Evolutionary conservation across 1,139 yeast genomes (phyloP).

Genomic region (Debaryomycetaceae sp.): DNA sequence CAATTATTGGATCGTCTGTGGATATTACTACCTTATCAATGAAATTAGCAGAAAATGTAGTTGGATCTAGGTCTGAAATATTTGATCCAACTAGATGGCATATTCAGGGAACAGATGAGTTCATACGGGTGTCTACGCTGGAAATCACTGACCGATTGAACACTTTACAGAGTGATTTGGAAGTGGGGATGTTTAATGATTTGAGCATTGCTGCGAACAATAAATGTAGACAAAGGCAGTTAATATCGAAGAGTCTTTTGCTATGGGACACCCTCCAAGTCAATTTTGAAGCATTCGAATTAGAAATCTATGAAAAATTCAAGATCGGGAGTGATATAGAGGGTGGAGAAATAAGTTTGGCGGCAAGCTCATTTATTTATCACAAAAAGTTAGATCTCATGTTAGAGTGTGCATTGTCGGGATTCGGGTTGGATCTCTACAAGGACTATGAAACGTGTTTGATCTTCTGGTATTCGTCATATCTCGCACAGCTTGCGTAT

Average conservation of each 20-base stretch:
- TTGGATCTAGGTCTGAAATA: conserved; percentile 22
- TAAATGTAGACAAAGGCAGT: conserved; percentile 78
- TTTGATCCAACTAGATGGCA: conserved; percentile 22
- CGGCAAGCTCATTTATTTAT: conserved; percentile 69
- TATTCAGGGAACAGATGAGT: conserved; percentile 13
- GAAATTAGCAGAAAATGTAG: conserved; percentile 21
- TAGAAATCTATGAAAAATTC: conserved; percentile 29
- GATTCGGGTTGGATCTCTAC: conserved; percentile 75
- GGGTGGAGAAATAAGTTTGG: conserved; percentile 33
- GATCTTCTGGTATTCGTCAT: conserved; percentile 66
- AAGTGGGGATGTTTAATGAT: conserved; percentile 51
- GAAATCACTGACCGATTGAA: conserved; percentile 11
- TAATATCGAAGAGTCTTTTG: conserved; percentile 51
- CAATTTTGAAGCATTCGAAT: conserved; percentile 51
- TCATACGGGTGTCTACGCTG: conserved; percentile 6
- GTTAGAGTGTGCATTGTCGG: conserved; percentile 69
- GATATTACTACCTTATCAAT: conserved; percentile 15
- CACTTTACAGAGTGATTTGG: conserved; percentile 31
- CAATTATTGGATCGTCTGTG: conserved; percentile 36
- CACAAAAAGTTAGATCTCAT: conserved; percentile 62
- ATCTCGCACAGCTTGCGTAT: conserved; percentile 46
- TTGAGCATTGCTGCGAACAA: conserved; percentile 64
- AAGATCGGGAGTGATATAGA: conserved; percentile 31
- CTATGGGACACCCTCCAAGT: conserved; percentile 84
- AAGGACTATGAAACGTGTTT: conserved; percentile 66